Conservation (phyloP, 768 basidiomycete genomes). For the Termitomyces sp. region DNA sequence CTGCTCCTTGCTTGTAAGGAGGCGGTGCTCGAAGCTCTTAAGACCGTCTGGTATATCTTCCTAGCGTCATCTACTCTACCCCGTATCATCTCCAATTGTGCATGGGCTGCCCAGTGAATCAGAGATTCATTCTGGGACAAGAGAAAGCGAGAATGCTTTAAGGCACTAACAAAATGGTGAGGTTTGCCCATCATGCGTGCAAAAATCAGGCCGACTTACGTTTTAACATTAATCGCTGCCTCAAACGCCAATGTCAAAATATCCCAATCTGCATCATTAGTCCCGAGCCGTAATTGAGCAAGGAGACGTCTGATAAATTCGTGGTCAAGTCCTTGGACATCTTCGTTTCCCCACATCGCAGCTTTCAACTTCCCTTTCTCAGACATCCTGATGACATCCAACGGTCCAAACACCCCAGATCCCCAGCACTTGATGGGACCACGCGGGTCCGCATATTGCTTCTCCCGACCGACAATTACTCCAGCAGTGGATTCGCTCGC, state of each 20-base stretch:
- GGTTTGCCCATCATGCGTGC: not conserved
- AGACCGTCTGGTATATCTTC: conserved; percentile 71
- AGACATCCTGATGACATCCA: conserved; percentile 38
- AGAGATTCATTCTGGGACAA: conserved; percentile 61
- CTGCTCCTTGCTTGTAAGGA: conserved; percentile 33
- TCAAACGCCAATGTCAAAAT: conserved; percentile 64
- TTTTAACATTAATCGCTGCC: conserved; percentile 52
- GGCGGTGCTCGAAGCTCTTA: conserved; percentile 41
- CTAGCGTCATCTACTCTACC: conserved; percentile 66
- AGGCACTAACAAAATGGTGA: conserved; percentile 42
- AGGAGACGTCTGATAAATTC: conserved; percentile 57
- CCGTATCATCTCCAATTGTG: conserved; percentile 65
- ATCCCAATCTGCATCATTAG: conserved; percentile 64
- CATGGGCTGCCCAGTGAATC: conserved; percentile 72
- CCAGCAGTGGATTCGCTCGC: conserved; percentile 64
- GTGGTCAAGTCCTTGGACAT: conserved; percentile 48
- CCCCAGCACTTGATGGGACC: conserved; percentile 71
- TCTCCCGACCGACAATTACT: conserved; percentile 62
- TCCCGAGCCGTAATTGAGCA: conserved; percentile 44
- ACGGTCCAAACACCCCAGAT: conserved; percentile 44
- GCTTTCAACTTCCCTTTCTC: conserved; percentile 23
- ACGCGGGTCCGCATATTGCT: conserved; percentile 56
- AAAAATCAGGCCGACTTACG: conserved; percentile 30
- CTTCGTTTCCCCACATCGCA: conserved; percentile 39
- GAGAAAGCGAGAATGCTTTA: conserved; percentile 64